Base-by-base conservation (phyloP, 768 basidiomycete genomes). In the Rubroboletus pulcherrimus region DNA sequence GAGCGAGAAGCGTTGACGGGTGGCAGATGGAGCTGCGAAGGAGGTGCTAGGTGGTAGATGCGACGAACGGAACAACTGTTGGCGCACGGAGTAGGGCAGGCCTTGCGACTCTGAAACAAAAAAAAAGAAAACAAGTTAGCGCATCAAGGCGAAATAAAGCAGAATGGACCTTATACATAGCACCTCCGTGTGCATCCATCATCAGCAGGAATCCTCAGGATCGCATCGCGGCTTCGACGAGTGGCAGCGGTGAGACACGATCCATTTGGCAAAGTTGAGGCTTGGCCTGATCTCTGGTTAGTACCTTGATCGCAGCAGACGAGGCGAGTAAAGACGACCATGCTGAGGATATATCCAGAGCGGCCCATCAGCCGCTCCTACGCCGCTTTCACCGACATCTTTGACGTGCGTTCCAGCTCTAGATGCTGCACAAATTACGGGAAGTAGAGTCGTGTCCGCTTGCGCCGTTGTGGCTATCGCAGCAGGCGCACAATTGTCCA, bases 61-160 rank as follows among this genome's bases (percentile, higher is more conserved):
- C 3, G 73, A 65, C 1, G 76, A 74, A 30, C 73, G 73, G 61
- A 77, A 78, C 50, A 76, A 70, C 46, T 73, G 73, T 12, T 69
- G 68, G 6, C 68, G 68, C 0, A 65, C 63, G 37, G 67, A 55
- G 60, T 68, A 67, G 11, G 67, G 61, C n/a, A 66, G 62, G 52
- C 69, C 68, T 34, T 71, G 64, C 7, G 72, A 59, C 21, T 21
- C 21, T 21, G 21, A 21, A 21, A 21, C 21, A 21, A 21, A 21
- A 21, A 21, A 21, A 21, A 21, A 1, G 2, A 21, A 21, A 21
- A 21, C 21, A 21, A 21, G 21, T 21, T 21, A 21, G 21, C 21
- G 21, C 21, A 21, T 21, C 21, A 21, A 21, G 21, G 21, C 21
- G 21, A 21, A 21, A 21, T 21, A 21, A 21, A 21, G 21, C 21